Conservation (phyloP, 306 rosid genomes). For the Carpinus fangiana region DNA sequence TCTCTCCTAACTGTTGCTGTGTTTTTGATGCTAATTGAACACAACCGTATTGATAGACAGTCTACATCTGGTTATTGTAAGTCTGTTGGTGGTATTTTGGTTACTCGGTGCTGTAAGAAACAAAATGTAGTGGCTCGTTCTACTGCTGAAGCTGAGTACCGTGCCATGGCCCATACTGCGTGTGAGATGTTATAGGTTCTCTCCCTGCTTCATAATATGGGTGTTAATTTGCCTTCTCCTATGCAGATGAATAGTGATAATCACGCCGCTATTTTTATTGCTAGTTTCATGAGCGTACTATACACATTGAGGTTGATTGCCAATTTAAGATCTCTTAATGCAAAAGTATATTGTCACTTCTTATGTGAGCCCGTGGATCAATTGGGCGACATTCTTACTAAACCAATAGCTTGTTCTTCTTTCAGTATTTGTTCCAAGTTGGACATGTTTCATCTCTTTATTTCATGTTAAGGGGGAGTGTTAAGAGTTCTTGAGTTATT, state of each 20-base stretch:
- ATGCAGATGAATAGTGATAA: constrained; percentile 1
- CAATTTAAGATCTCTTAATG: neutral
- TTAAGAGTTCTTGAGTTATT: too few relatives aligned
- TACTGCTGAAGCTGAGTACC: neutral
- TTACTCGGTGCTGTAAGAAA: neutral
- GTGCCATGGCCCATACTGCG: neutral
- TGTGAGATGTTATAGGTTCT: neutral
- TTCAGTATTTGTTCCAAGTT: too few relatives aligned
- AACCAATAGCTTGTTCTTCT: too few relatives aligned
- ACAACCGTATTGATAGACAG: neutral
- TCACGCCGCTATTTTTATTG: neutral
- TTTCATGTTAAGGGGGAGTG: too few relatives aligned
- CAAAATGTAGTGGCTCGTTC: neutral
- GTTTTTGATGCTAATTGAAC: neutral
- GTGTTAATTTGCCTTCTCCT: neutral
- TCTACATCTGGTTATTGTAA: constrained; percentile 7
- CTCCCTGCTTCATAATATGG: neutral
- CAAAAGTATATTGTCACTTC: too few relatives aligned
- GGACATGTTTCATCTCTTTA: too few relatives aligned
- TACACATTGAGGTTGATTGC: neutral
- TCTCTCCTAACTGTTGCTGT: neutral
- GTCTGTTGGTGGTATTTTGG: neutral
- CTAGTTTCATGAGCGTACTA: neutral
- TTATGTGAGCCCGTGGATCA: too few relatives aligned
- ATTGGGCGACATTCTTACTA: too few relatives aligned